Conservation (phyloP, 306 rosid species). For the Vigna radiata region DNA sequence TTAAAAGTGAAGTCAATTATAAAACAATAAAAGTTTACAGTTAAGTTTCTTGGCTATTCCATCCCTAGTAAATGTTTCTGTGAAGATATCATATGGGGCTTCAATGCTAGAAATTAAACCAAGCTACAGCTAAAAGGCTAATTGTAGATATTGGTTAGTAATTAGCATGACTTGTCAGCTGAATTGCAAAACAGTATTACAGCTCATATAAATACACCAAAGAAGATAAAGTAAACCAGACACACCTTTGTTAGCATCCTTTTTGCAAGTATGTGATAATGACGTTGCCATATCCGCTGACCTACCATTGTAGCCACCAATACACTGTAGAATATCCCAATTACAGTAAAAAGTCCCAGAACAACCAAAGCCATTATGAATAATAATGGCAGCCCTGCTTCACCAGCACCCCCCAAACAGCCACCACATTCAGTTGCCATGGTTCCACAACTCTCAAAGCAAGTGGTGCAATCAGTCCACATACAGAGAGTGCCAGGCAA, state of each 20-base stretch:
- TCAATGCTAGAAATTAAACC: slow-evolving; percentile 22
- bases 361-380: slow-evolving; percentile 89
- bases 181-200: slow-evolving; percentile 23
- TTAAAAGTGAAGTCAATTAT: slow-evolving; percentile 25
- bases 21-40: slow-evolving; percentile 1
- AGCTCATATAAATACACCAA: slow-evolving; percentile 28
- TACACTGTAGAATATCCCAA: slow-evolving; percentile 97
- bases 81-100: slow-evolving; percentile 7
- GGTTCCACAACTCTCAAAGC: slow-evolving; percentile 98
- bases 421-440: slow-evolving; percentile 96
- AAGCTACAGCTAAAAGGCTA: slow-evolving; percentile 28
- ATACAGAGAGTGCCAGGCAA: slow-evolving; percentile 97
- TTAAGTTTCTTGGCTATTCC: slow-evolving; percentile 9
- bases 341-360: slow-evolving; percentile 88
- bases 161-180: slow-evolving; percentile 17
- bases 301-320: slow-evolving; percentile 99
- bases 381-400: slow-evolving; percentile 91
- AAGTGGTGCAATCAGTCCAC: slow-evolving; percentile 99
- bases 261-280: slow-evolving; percentile 97
- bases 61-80: slow-evolving; percentile 2
- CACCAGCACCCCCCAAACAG: slow-evolving; percentile 99
- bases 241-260: slow-evolving; percentile 97
- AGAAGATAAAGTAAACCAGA: slow-evolving; percentile 36
- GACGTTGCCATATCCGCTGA: slow-evolving; percentile 98
- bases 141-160: background rate